Base-by-base conservation (phyloP, 2,329 filamentous ascomycete genomes). In the Ambrosiella cleistominuta region DNA sequence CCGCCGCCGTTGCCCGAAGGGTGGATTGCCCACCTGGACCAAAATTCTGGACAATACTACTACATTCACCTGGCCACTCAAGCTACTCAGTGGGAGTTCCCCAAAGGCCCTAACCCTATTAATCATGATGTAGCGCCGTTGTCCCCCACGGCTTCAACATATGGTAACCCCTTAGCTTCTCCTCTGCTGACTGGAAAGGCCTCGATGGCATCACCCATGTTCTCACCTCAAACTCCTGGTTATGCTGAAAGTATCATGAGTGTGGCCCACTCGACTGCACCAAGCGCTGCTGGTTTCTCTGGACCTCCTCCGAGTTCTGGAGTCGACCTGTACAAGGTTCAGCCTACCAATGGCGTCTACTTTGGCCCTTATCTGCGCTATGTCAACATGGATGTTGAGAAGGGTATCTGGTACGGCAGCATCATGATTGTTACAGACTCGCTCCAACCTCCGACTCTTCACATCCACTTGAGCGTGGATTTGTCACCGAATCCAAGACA, bases 61-160 rank as follows among this genome's bases (percentile, higher is more conserved):
- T 98, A 98, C 66, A 98, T 98, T 61, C 93, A 98, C 68, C 77
- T 98, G 37, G 86, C 90, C 1, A 90, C 88, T 0, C 93, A 97
- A 67, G 88, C 90, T 2, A 98, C 93, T 0, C 93, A 98, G 68
- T 98, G 93, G 93, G 93, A 98, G 66, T 97, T 97, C 64, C 93
- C 93, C 36, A 97, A 96, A 71, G 91, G 91, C 0, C 90, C 90
- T 0, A 95, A 88, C 27, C 91, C 91, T 0, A 76, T 96, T 57
- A 86, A 88, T 62, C 79, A 95, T 62, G 89, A 94, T 61, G 79
- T 86, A 12, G 76, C 82, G 13, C 91, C 91, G 0, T 72, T 96
- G 59, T 96, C 91, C 6, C 91, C 91, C 0, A 84, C 85, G 0
- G 81, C 81, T 5, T 88, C 83, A 54, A 84, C 83, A 0, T 89